Evolutionary conservation across 345 rosid genomes (phyloP).

Genomic region (Populus tremula): DNA sequence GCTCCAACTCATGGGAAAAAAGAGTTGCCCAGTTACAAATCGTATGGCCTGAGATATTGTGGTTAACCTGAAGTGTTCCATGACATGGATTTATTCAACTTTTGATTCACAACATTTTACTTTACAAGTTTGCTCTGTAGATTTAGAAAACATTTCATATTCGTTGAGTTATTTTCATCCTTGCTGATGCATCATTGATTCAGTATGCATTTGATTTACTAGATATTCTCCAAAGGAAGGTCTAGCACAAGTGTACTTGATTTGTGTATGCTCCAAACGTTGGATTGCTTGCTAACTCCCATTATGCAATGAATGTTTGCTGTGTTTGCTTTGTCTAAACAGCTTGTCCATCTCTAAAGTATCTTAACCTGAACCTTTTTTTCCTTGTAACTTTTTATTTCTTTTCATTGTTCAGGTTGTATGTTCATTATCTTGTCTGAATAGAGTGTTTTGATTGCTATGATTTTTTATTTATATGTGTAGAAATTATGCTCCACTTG

Average conservation of each 20-base stretch:
- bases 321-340: not conserved
- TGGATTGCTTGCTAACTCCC: not conserved
- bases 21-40: too few relatives aligned
- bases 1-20: too few relatives aligned
- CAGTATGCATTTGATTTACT: not conserved
- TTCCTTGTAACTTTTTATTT: not conserved
- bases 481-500: not conserved
- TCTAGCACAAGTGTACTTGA: too few relatives aligned
- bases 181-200: not conserved
- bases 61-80: too few relatives aligned
- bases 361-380: not conserved
- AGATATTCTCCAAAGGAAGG: not conserved
- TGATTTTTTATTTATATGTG: not conserved
- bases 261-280: not conserved
- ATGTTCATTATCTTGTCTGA: not conserved
- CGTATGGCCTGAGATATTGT: too few relatives aligned
- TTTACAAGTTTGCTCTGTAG: too few relatives aligned
- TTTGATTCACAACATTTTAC: too few relatives aligned
- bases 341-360: not conserved
- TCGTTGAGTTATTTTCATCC: too few relatives aligned
- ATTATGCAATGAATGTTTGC: not conserved
- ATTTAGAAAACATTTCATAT: too few relatives aligned
- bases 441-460: not conserved
- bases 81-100: too few relatives aligned
- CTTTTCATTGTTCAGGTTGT: not conserved